Evolutionary conservation across 140 eudicot genomes (phyloP).

Genomic region (Ambrosia hybrid): DNA sequence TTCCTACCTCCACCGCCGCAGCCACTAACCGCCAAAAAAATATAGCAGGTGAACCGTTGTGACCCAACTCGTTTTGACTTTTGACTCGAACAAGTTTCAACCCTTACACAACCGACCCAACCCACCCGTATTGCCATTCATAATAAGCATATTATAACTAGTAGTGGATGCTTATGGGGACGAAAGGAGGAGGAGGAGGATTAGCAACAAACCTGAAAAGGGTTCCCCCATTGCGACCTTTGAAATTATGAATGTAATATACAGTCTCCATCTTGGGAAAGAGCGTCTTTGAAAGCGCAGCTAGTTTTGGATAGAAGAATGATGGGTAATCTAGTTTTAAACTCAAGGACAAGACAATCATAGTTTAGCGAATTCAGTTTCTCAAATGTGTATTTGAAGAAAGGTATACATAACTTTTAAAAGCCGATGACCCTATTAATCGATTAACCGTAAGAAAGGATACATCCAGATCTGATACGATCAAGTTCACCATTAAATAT

Average conservation of each 20-base stretch:
- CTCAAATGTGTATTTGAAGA: not conserved
- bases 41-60: not conserved
- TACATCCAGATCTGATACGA: slow-evolving; percentile 98
- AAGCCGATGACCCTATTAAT: too few relatives aligned
- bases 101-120: too few relatives aligned
- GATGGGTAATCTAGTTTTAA: slow-evolving; percentile 73
- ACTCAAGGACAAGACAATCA: slow-evolving; percentile 51
- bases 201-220: slow-evolving; percentile 74
- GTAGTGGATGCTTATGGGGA: not conserved
- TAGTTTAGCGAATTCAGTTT: not conserved
- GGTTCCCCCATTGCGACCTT: slow-evolving; percentile 85
- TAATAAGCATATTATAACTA: not conserved
- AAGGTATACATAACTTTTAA: not conserved
- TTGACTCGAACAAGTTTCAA: too few relatives aligned
- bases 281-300: slow-evolving; percentile 63
- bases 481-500: slow-evolving; percentile 96
- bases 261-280: slow-evolving; percentile 92
- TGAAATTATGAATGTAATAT: slow-evolving; percentile 92
- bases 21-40: not conserved
- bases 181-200: not conserved
- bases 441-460: slow-evolving; percentile 46
- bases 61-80: not conserved
- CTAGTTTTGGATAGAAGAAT: slow-evolving; percentile 94
- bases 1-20: too few relatives aligned
- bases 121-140: not conserved